These are phyloP conservation scores for Phytophthora litchii DNA, from an alignment of 352 stramenopile species.

Conservation along the genomic window DNA sequence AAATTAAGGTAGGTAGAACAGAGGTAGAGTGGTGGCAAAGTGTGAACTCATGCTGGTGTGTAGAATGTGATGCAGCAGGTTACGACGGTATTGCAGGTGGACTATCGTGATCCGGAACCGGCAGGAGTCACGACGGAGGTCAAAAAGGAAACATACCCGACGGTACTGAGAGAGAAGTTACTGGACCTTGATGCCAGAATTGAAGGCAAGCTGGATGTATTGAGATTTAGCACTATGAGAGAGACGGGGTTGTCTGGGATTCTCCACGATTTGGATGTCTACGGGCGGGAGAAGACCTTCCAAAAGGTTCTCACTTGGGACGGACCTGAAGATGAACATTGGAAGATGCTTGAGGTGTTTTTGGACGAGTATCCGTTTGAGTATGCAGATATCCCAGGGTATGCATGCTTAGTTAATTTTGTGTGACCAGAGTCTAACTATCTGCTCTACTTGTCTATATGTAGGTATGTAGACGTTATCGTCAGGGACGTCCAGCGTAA, in stretches of 20 bases:
- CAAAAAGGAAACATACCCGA: conserved; percentile 34
- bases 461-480: conserved; percentile 42
- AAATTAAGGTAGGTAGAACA: conserved; percentile 20
- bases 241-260: conserved; percentile 5
- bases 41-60: conserved; percentile 9
- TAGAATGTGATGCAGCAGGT: conserved; percentile 32
- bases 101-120: conserved; percentile 32
- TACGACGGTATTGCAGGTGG: conserved; percentile 25
- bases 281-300: conserved; percentile 35
- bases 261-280: conserved; percentile 26
- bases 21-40: not conserved
- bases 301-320: conserved; percentile 24
- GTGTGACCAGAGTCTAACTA: not conserved
- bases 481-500: conserved; percentile 43
- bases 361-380: conserved; percentile 47
- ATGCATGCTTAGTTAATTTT: conserved; percentile 6
- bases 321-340: conserved; percentile 19
- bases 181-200: conserved; percentile 30
- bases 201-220: conserved; percentile 16
- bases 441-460: not conserved
- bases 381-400: conserved; percentile 46
- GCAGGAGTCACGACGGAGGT: conserved; percentile 14
- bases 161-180: conserved; percentile 19
- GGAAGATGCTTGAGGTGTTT: conserved; percentile 41
- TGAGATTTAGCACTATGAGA: conserved; percentile 12